A percentile compares a stretch with the other conserved stretches of the same genome.
phyloP scores from a whole-genome alignment of 257 asterid genomes.

The Fraxinus cuspidata region DNA sequence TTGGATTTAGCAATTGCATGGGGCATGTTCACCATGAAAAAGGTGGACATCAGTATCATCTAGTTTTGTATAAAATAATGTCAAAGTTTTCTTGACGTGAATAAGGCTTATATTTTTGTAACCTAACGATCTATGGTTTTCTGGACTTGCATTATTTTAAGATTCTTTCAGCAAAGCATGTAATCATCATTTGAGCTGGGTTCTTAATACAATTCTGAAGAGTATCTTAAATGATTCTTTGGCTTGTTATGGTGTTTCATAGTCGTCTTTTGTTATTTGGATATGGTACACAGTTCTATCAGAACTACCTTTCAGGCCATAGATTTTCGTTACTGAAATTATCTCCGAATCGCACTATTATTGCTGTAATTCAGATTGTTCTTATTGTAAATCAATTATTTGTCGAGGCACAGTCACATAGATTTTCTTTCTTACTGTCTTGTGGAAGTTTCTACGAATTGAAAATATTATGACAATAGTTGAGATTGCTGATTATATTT shows the following conservation, averaged over 20 bases:
- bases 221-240: conserved; percentile 3
- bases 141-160: background rate
- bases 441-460: background rate
- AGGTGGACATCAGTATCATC: background rate
- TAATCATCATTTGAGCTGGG: background rate
- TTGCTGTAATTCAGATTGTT: background rate
- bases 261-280: background rate
- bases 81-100: background rate
- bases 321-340: background rate
- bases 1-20: background rate
- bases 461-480: conserved; percentile 4
- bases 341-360: background rate
- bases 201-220: background rate
- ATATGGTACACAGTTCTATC: conserved; percentile 4
- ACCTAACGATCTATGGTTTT: background rate
- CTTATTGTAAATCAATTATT: background rate
- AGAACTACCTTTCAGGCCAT: background rate
- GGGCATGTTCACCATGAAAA: background rate
- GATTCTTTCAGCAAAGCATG: background rate
- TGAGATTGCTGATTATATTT: conserved; percentile 6
- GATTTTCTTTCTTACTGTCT: conserved; percentile 1
- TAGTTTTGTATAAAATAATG: background rate
- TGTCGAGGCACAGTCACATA: background rate
- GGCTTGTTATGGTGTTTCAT: background rate
- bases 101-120: too few relatives aligned